Evolutionary conservation across 495 filamentous ascomycete species (phyloP), one percentile per base, ranked within the genome.

Genomic region (Ramalina intermedia): DNA sequence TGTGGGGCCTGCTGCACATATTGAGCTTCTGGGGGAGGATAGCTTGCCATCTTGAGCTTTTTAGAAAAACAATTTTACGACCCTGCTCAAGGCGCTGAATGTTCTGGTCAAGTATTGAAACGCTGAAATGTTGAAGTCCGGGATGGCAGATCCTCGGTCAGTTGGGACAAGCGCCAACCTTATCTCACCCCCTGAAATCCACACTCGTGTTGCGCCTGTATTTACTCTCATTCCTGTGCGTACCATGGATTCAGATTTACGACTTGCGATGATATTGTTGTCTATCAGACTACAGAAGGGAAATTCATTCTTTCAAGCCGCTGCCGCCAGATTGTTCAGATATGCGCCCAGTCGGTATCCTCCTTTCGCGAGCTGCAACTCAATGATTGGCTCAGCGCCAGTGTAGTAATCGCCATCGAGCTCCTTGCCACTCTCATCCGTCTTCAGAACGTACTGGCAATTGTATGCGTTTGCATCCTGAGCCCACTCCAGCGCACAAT

Each of bases 291-390:
- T 21, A n/a, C 1, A 47, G 37, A 4, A 9, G 29, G 5, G 8
- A 33, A 11, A 33, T 33, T 0, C 23, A 27, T 26, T 16, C 37
- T 8, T 6, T 27, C 16, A 39, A 6, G 39, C 41, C 14, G 50
- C 50, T 12, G 47, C 45, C 12, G 48, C 51, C 6, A 56, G 29
- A 27, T 21, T 39, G 54, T 81, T 76, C 48, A 82, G 57, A 77
- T 71, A 82, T 18, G 69, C 69, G 7, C 73, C 79, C 45, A 85
- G 59, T 20, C 84, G 73, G 54, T 80, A 87, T 11, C 84, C 84
- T 9, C 78, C 84, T 58, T 78, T 81, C 2, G 83, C 85, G 56
- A 94, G 73, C 63, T 85, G 77, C 53, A 77, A 52, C 66, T 90
- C 78, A 37, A 91, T 69, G 41, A 82, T 72, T 17, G 72, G 74